These are phyloP conservation scores for Phytophthora cajani DNA, from an alignment of 352 stramenopile genomes.

Conservation along the genomic window DNA sequence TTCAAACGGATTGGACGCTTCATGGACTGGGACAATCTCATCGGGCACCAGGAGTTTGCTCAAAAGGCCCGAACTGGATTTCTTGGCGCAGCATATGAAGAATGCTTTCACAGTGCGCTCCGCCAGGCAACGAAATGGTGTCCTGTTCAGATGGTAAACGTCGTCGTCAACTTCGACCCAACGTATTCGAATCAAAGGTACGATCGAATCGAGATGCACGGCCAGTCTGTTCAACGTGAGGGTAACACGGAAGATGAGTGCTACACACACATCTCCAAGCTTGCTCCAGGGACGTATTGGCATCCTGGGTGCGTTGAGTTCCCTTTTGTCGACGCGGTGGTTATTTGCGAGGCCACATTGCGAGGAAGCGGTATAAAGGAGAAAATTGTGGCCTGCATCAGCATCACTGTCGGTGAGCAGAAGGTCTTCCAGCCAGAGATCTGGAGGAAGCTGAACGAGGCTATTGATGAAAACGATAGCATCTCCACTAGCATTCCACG, in stretches of 20 bases:
- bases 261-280: constrained; percentile 13
- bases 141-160: constrained; percentile 33
- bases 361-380: constrained; percentile 27
- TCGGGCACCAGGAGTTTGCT: constrained; percentile 20
- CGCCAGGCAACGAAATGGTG: constrained; percentile 10
- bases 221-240: constrained; percentile 13
- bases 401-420: constrained; percentile 13
- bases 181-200: constrained; percentile 37
- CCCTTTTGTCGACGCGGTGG: constrained; percentile 31
- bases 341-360: constrained; percentile 27
- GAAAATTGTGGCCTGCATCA: constrained; percentile 32
- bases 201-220: constrained; percentile 26
- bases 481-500: constrained; percentile 19
- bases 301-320: constrained; percentile 19
- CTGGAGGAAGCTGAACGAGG: constrained; percentile 26
- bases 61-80: constrained; percentile 25
- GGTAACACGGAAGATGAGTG: constrained; percentile 22
- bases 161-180: constrained; percentile 28
- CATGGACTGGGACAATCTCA: constrained; percentile 12
- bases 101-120: constrained; percentile 31
- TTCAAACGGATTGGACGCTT: constrained; percentile 25
- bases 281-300: constrained; percentile 23
- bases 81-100: constrained; percentile 20
- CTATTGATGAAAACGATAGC: constrained; percentile 20
- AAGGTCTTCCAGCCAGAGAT: constrained; percentile 24